Conservation (phyloP, 306 rosid species). For the Malus sylvestris region DNA sequence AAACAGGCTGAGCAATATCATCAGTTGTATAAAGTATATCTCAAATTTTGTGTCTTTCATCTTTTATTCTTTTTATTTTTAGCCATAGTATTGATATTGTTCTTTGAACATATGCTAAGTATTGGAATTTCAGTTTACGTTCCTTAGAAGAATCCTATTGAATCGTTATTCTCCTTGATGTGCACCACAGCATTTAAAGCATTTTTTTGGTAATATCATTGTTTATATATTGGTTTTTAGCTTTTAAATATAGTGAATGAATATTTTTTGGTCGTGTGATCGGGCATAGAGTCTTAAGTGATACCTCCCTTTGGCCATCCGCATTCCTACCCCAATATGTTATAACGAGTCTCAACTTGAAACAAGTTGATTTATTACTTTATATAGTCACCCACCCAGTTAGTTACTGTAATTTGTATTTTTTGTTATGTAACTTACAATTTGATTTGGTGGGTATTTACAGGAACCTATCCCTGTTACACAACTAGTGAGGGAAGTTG, state of each 20-base stretch:
- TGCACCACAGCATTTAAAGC: not conserved
- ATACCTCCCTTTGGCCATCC: not conserved
- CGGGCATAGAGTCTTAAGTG: not conserved
- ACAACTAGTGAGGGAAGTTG: slow-evolving; percentile 85
- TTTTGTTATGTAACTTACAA: not conserved
- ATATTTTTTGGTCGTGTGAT: not conserved
- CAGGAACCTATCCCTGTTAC: slow-evolving; percentile 82
- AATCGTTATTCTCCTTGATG: not conserved
- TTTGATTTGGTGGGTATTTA: not conserved
- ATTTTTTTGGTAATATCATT: not conserved
- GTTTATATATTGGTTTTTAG: not conserved
- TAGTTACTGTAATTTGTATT: not conserved
- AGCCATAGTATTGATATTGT: not conserved
- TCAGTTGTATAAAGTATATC: slow-evolving; percentile 52
- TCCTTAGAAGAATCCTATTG: not conserved
- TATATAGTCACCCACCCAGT: not conserved
- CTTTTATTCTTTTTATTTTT: not conserved
- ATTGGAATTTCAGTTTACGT: not conserved
- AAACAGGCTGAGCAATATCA: slow-evolving; percentile 85
- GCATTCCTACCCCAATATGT: not conserved
- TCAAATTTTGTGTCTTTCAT: not conserved
- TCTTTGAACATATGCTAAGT: not conserved
- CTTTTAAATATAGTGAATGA: not conserved
- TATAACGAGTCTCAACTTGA: not conserved
- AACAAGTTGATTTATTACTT: not conserved